These are phyloP conservation scores for Pestalotiopsis fici DNA, from an alignment of 2,329 filamentous ascomycete species.

Conservation along the genomic window DNA sequence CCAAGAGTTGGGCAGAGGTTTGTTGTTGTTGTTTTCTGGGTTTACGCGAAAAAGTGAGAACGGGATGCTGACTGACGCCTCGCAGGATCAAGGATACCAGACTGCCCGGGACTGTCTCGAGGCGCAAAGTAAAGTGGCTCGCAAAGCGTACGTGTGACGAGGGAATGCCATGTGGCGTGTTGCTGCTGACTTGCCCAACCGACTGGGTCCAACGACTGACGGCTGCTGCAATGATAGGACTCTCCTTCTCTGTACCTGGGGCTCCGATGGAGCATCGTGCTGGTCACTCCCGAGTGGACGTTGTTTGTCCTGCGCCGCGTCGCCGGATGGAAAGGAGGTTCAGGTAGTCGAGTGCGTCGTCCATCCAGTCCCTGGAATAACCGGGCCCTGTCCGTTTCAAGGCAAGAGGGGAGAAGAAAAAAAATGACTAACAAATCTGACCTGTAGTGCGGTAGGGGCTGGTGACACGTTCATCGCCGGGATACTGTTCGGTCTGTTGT, in stretches of 20 bases:
- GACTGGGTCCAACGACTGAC: constrained; percentile 7
- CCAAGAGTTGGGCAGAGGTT: constrained; percentile 70
- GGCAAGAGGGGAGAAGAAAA: constrained; percentile 7
- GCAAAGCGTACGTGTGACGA: constrained; percentile 31
- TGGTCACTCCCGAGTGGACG: constrained; percentile 36
- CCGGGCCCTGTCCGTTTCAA: not conserved
- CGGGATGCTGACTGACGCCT: constrained; percentile 15
- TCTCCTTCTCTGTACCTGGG: constrained; percentile 44
- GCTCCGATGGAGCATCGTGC: constrained; percentile 44
- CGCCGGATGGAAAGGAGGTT: constrained; percentile 36
- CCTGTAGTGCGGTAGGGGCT: constrained; percentile 66
- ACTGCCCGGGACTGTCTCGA: constrained; percentile 28
- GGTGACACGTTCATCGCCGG: constrained; percentile 78
- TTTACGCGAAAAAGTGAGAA: not conserved
- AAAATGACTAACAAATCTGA: constrained; percentile 20
- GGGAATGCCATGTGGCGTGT: not conserved
- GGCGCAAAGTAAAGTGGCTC: constrained; percentile 31
- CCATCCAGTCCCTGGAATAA: not conserved
- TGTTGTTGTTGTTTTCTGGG: constrained; percentile 22
- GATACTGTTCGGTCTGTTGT: constrained; percentile 63
- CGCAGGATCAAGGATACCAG: constrained; percentile 28
- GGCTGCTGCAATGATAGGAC: not conserved
- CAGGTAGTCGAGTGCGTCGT: constrained; percentile 60
- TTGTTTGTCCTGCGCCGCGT: constrained; percentile 44
- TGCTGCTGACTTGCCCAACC: not conserved